A percentile compares a stretch with the other conserved stretches of the same genome.
These are phyloP conservation scores for Scalesia atractyloides DNA, from an alignment of 129 eudicot genomes.

Conservation along the genomic window DNA sequence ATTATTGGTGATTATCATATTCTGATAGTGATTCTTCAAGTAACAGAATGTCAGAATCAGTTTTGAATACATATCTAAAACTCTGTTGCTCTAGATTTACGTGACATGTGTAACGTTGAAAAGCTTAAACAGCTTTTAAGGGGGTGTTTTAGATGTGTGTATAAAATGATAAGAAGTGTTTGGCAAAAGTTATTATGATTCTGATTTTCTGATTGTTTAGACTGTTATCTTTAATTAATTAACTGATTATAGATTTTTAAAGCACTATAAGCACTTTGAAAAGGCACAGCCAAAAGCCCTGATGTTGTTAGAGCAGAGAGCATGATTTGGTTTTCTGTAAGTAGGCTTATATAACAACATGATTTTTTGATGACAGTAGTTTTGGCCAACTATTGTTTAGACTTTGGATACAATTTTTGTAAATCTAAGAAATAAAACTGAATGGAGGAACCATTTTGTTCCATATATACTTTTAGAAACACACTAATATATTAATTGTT, in stretches of 20 bases:
- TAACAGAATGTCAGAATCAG: not conserved
- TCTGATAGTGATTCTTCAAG: not conserved
- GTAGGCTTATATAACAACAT: not conserved
- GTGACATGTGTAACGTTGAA: not conserved
- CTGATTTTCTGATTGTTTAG: not conserved
- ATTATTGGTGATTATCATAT: not conserved
- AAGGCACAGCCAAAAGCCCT: not conserved
- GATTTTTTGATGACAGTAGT: not conserved
- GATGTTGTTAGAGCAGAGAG: constrained; percentile 6
- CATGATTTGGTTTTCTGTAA: not conserved
- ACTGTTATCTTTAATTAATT: not conserved
- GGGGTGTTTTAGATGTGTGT: not conserved
- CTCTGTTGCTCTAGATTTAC: not conserved
- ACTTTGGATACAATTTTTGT: not conserved
- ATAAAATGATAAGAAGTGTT: not conserved
- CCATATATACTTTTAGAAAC: not conserved
- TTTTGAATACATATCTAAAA: not conserved
- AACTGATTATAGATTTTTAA: not conserved
- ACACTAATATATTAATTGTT: not conserved
- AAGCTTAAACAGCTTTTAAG: not conserved
- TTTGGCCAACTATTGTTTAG: constrained; percentile 14
- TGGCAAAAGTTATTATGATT: not conserved
- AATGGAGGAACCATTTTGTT: constrained; percentile 7
- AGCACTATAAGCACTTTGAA: not conserved
- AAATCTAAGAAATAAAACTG: constrained; percentile 2